Evolutionary conservation across 805 yeast genomes (phyloP), one percentile per base, ranked within the genome.

Genomic region (Lachancea kluyveri): DNA sequence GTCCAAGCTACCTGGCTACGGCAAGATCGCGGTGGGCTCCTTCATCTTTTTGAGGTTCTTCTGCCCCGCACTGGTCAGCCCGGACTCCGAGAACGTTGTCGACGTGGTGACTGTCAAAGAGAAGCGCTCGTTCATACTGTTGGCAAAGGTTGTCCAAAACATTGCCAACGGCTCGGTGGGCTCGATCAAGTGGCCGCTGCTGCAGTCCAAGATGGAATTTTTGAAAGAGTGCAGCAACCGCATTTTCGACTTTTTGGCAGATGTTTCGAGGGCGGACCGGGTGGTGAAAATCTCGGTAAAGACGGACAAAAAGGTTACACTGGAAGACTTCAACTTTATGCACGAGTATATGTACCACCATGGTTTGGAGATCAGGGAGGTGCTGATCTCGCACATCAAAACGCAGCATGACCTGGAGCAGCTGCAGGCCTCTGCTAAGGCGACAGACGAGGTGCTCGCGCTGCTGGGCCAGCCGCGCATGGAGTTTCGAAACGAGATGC

Each of bases 21-120:
- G 79, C 26, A 64, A 71, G 22, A 65, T 77, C 23, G 86, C 94
- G 1, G 80, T 86, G 17, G 95, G 96, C 0, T 87, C 95, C 0
- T 90, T 83, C 52, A 64, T 90, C 33, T 88, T 90, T 48, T 64
- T 90, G 43, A 62, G 95, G 35, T 75, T 80, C 40, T 68, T 81
- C 39, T 82, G 94, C 52, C 96, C 97, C 8, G 94, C 95, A 0
- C 77, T 88, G 45, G 88, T 88, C 9, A 77, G 86, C 20, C 96
- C 96, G 0, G 94, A 84, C 36, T 38, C 64, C 11, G 67, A 67
- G 37, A 54, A 50, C 27, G 53, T 65, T 23, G 52, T 61, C 14
- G 61, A 56, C 12, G 45, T 68, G 50, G 46, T 72, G 3, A 60
- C 61, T 33, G 47, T 59, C 6, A 52, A 52, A 10, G 65, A 66